These are phyloP conservation scores for Porcisia hertigi DNA, from an alignment of 208 protist species.

Conservation along the genomic window DNA sequence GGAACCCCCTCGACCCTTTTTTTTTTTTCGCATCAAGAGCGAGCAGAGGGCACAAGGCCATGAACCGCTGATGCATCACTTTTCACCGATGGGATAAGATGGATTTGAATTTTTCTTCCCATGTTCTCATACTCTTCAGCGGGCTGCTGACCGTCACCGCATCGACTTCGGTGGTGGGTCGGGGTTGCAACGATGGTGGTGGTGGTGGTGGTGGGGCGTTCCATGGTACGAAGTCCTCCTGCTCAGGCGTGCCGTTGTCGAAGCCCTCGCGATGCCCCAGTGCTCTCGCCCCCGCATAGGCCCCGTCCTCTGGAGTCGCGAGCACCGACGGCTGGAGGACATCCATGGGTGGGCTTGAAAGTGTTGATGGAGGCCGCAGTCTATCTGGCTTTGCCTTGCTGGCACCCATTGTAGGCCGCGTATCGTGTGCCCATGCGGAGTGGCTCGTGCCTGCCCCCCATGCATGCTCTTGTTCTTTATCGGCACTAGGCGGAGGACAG, in stretches of 20 bases:
- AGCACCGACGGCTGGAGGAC: constrained; percentile 24
- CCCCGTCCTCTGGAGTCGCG: not conserved
- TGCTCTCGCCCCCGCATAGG: not conserved
- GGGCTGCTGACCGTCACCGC: not conserved
- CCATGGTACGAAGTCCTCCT: not conserved
- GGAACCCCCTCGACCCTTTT: not conserved
- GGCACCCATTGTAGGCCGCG: not conserved
- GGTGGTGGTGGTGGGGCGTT: too few species aligned
- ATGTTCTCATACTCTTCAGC: constrained; percentile 14
- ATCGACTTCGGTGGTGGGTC: not conserved
- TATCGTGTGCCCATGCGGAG: not conserved
- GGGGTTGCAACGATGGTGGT: constrained; percentile 1
- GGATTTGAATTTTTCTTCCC: constrained; percentile 31
- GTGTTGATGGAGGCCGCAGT: not conserved
- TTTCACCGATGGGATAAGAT: constrained; percentile 14
- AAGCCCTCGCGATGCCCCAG: not conserved
- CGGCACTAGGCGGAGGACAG: constrained; percentile 13
- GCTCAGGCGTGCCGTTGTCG: not conserved
- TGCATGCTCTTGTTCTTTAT: not conserved
- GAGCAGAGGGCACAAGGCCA: not conserved
- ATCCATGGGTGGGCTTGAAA: constrained; percentile 6
- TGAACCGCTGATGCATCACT: not conserved
- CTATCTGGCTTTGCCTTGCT: not conserved
- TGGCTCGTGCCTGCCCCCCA: not conserved
- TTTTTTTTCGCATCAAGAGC: not conserved